Evolutionary conservation across 495 filamentous ascomycete species (phyloP), one percentile per base, ranked within the genome.

Genomic region (Hamigera avellanea): DNA sequence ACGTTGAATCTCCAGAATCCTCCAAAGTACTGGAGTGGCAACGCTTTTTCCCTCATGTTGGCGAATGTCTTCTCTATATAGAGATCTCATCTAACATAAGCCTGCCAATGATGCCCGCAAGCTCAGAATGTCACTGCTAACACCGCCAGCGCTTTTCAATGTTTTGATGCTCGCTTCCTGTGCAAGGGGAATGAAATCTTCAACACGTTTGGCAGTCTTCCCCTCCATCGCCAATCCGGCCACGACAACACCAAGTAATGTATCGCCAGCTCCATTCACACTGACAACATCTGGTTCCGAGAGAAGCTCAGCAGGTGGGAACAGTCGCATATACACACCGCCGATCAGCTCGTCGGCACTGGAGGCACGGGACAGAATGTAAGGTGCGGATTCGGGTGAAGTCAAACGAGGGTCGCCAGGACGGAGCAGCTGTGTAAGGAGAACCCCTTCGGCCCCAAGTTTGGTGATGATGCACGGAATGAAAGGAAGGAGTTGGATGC

Each of bases 261-360:
- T 96, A 60, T 98, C 91, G 4, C 91, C 91, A 0, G 86, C 87
- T 0, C 88, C 91, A 52, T 95, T 98, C 9, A 95, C 91, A 43
- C 83, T 89, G 9, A 89, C 78, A 3, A 93, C 66, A 19, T 86
- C 73, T 12, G 69, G 54, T 0, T 59, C 45, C 8, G 43, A 35
- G 1, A 94, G 61, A n/a, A 60, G 52, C 57, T 83, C 77, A 2
- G 68, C 70, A 10, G 81, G 65, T 0, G 80, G 72, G 56, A 86
- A 91, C 15, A 88, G 53, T 26, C 83, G 66, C 77, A 95, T 83
- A 46, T 93, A 93, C 13, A 94, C 70, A 0, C 86, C 87, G 3
- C 81, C 85, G 4, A 93, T 64, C 0, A 63, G 46, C 14, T 66
- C 68, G 2, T 69, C 67, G 14, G 67, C 66, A 13, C 46, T 38